A percentile compares a stretch with the other conserved stretches of the same genome.
Evolutionary conservation across 306 rosid genomes (phyloP).

Genomic region (Pyrus betulifolia): DNA sequence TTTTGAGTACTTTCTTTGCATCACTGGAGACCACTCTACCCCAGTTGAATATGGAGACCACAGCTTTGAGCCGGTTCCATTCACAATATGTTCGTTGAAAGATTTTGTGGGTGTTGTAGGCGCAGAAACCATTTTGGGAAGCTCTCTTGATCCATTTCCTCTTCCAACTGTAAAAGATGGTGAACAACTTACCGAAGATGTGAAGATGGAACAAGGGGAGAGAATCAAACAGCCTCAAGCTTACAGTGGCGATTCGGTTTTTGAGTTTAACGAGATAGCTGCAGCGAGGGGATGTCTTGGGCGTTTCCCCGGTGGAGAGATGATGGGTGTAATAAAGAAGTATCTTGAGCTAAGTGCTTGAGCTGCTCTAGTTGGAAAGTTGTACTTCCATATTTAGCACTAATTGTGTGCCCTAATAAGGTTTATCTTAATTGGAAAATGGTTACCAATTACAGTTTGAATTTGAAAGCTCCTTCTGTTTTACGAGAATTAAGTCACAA

Average conservation of each 20-base stretch:
- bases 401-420: constrained; percentile 1
- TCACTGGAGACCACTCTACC: constrained; percentile 91
- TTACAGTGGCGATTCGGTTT: constrained; percentile 65
- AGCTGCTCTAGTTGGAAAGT: constrained; percentile 11
- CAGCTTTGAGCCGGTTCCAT: constrained; percentile 93
- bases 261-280: constrained; percentile 56
- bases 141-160: constrained; percentile 66
- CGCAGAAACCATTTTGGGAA: constrained; percentile 41
- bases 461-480: neutral
- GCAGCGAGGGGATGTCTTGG: constrained; percentile 89
- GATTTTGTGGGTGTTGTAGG: constrained; percentile 65
- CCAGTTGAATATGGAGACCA: constrained; percentile 99
- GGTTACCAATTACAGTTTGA: neutral
- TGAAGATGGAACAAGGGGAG: constrained; percentile 26
- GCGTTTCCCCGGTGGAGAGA: constrained; percentile 88
- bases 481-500: neutral
- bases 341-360: constrained; percentile 36
- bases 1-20: constrained; percentile 60
- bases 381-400: neutral
- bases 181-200: constrained; percentile 34
- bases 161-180: constrained; percentile 54
- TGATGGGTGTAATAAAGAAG: constrained; percentile 86
- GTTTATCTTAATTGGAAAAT: constrained; percentile 1
- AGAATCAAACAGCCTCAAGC: constrained; percentile 24
- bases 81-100: constrained; percentile 60